Evolutionary conservation across 164 flowering plant genomes (phyloP).

Genomic region (Dillenia suffruticosa): DNA sequence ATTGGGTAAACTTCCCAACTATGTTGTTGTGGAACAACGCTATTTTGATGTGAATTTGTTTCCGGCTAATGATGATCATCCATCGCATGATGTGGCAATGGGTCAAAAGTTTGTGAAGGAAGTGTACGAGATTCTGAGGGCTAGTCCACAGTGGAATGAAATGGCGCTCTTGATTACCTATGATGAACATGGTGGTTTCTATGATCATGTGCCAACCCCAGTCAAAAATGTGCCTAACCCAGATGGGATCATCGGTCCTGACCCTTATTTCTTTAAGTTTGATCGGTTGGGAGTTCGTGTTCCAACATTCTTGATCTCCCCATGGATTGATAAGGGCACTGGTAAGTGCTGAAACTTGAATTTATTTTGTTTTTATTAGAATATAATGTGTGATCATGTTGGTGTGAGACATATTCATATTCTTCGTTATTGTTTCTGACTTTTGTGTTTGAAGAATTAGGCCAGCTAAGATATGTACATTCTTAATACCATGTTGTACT

Average conservation of each 20-base stretch:
- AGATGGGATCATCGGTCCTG: constrained; percentile 87
- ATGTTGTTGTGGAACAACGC: constrained; percentile 83
- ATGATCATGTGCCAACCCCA: constrained; percentile 94
- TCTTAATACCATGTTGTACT: too few relatives aligned
- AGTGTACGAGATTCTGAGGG: constrained; percentile 82
- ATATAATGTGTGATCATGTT: too few relatives aligned
- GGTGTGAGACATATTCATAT: too few relatives aligned
- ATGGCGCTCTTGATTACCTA: constrained; percentile 79
- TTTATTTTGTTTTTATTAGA: neutral
- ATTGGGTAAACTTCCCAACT: constrained; percentile 72
- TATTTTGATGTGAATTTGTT: constrained; percentile 57
- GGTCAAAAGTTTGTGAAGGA: constrained; percentile 97
- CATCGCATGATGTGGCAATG: constrained; percentile 81
- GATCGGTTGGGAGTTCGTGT: constrained; percentile 92
- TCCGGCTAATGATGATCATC: constrained; percentile 97
- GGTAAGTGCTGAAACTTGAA: constrained; percentile 28
- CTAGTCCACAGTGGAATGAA: constrained; percentile 94
- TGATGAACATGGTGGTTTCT: constrained; percentile 98
- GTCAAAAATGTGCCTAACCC: constrained; percentile 89
- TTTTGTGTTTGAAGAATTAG: too few relatives aligned
- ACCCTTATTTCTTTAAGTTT: constrained; percentile 76
- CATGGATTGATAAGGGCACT: constrained; percentile 90
- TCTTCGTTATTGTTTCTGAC: too few relatives aligned
- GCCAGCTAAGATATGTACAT: too few relatives aligned
- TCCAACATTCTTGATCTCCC: constrained; percentile 80